Evolutionary conservation across 116 monocot species (phyloP), one percentile per base, ranked within the genome.

Genomic region (Thalassia testudinum): DNA sequence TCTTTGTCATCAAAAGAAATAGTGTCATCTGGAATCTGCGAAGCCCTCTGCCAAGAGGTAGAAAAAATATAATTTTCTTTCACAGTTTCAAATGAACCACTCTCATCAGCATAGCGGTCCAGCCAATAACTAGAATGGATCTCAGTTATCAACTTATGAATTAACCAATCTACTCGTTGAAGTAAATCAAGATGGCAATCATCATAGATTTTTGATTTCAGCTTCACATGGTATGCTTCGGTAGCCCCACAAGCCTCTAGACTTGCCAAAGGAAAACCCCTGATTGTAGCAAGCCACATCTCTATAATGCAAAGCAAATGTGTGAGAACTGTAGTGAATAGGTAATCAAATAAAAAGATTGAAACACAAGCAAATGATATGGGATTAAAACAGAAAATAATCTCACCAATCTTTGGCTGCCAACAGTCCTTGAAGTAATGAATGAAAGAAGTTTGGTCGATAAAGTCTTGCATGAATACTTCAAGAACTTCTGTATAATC

Each of bases 131-230:
- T n/a, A n/a, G n/a, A n/a, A n/a, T n/a, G n/a, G n/a, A 93, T 52
- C 63, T 93, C 92, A 1, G 86, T 87, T 24, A 87, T 93, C 44
- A 93, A 63, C 69, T 86, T 87, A 64, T 93, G 92, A 0, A 93
- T 87, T 51, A 93, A 64, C 83, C 83, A 93, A 61, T 93, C 92
- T 8, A 87, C 83, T 16, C 87, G 76, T 59, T 87, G 80, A n/a
- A 88, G 76, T 12, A 83, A 61, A 44, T 73, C 76, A 27, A 88
- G 76, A 43, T 73, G 75, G 26, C 76, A 69, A 56, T 88, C 88
- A 47, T 83, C 79, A 54, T 83, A 88, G 0, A 81, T 23, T 72
- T 83, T 88, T 15, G 66, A 66, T 57, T 88, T 88, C 18, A 88
- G 76, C 52, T 83, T 82, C 16, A 74, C 24, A 57, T 88, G 83